A percentile compares a stretch with the other conserved stretches of the same genome.
Conservation (phyloP, 2,329 filamentous ascomycete species). For the Xylaria sp. region DNA sequence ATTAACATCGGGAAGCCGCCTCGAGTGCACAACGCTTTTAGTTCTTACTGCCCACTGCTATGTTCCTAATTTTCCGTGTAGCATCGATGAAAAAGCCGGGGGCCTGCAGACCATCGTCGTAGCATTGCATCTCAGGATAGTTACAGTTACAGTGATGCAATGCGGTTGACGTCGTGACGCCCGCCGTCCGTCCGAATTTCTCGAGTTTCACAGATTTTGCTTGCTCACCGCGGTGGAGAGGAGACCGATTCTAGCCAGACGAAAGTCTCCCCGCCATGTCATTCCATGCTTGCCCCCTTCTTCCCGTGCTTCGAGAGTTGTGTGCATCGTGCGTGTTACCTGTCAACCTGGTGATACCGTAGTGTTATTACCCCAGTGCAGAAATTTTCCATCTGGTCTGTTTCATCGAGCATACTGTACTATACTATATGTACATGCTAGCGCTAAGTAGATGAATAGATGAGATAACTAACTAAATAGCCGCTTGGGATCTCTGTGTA, state of each 20-base stretch:
- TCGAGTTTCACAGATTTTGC: constrained; percentile 1
- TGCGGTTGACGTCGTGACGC: neutral
- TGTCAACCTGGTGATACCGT: constrained; percentile 7
- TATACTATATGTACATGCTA: neutral
- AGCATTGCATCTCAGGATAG: neutral
- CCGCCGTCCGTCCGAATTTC: neutral
- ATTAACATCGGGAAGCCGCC: too few relatives aligned
- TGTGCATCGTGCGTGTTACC: neutral
- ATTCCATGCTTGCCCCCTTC: neutral
- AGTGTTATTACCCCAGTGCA: neutral
- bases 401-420: neutral
- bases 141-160: neutral
- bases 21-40: too few relatives aligned
- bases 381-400: neutral
- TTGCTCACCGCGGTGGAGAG: neutral
- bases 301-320: neutral
- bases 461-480: neutral
- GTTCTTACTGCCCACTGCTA: neutral
- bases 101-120: constrained; percentile 1
- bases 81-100: neutral
- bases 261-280: too few relatives aligned
- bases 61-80: neutral
- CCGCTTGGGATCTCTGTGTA: neutral
- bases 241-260: neutral
- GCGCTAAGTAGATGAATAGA: neutral